These are phyloP conservation scores for Aspergillus chevalieri DNA, from an alignment of 2,329 filamentous ascomycete species.

Conservation along the genomic window DNA sequence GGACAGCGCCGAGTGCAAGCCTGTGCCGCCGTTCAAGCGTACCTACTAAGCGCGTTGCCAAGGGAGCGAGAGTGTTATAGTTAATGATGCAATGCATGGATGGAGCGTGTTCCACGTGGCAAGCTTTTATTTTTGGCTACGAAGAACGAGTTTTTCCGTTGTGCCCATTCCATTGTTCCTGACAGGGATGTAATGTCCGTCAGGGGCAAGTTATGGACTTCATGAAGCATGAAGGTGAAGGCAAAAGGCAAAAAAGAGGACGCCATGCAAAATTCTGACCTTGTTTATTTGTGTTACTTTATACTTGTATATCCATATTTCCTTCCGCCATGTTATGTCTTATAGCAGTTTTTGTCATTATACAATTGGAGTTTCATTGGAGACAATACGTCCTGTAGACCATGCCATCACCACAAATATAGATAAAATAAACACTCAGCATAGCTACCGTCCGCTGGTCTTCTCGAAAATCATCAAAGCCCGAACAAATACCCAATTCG, in stretches of 20 bases:
- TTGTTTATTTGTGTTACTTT: constrained; percentile 26
- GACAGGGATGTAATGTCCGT: background rate
- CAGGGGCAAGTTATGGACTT: background rate
- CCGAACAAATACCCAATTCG: background rate
- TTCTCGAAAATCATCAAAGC: background rate
- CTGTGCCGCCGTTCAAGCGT: constrained; percentile 89
- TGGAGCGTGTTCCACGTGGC: background rate
- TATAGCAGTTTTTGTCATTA: constrained; percentile 19
- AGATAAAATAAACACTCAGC: background rate
- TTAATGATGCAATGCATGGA: background rate
- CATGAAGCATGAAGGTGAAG: constrained; percentile 14
- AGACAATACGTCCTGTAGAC: constrained; percentile 7
- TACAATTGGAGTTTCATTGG: constrained; percentile 23
- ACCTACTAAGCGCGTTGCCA: constrained; percentile 38
- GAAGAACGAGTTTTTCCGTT: background rate
- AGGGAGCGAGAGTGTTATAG: constrained; percentile 1
- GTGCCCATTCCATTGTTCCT: too few species aligned
- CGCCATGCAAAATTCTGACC: background rate
- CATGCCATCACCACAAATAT: background rate
- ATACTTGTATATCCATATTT: constrained; percentile 36
- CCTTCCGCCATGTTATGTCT: constrained; percentile 17
- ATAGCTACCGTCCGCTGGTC: background rate
- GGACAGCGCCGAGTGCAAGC: constrained; percentile 93
- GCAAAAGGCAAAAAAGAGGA: constrained; percentile 6
- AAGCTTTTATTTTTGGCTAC: background rate